These are phyloP conservation scores for Globisporangium solare DNA, from an alignment of 352 stramenopile genomes.

Conservation along the genomic window DNA sequence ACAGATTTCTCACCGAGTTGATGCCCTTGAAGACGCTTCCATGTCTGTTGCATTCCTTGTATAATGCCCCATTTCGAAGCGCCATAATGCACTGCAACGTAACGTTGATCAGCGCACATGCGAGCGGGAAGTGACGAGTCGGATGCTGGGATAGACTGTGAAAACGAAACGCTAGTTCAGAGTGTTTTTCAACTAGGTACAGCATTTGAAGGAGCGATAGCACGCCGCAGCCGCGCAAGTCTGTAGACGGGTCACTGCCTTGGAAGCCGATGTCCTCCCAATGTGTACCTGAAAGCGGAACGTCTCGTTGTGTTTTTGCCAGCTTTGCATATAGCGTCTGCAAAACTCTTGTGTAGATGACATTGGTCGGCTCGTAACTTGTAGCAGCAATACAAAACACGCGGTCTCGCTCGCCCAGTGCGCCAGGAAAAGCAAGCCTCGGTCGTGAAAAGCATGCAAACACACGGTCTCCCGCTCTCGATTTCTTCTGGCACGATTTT, in stretches of 20 bases:
- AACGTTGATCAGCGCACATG: constrained; percentile 72
- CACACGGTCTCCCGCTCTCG: constrained; percentile 29
- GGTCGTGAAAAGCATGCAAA: constrained; percentile 58
- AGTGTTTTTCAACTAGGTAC: constrained; percentile 62
- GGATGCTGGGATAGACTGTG: constrained; percentile 48
- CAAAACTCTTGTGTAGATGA: constrained; percentile 45
- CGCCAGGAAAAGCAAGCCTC: constrained; percentile 43
- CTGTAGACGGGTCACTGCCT: constrained; percentile 80
- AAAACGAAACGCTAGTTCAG: constrained; percentile 44
- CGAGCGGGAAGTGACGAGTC: constrained; percentile 65
- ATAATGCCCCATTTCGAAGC: constrained; percentile 65
- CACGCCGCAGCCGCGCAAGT: constrained; percentile 82
- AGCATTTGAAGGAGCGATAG: constrained; percentile 85
- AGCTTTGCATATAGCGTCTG: constrained; percentile 67
- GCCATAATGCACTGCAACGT: constrained; percentile 61
- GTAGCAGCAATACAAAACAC: constrained; percentile 73
- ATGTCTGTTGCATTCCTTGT: constrained; percentile 62
- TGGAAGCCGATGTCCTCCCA: constrained; percentile 90
- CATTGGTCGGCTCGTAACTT: constrained; percentile 35
- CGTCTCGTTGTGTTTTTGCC: constrained; percentile 23
- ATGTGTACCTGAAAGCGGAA: constrained; percentile 56
- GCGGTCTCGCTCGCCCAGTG: constrained; percentile 60
- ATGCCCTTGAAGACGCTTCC: constrained; percentile 44
- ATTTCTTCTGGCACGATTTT: constrained; percentile 58
- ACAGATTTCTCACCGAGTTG: constrained; percentile 34